Base-by-base conservation (phyloP, 2,329 filamentous ascomycete genomes). In the Pyricularia grisea region DNA sequence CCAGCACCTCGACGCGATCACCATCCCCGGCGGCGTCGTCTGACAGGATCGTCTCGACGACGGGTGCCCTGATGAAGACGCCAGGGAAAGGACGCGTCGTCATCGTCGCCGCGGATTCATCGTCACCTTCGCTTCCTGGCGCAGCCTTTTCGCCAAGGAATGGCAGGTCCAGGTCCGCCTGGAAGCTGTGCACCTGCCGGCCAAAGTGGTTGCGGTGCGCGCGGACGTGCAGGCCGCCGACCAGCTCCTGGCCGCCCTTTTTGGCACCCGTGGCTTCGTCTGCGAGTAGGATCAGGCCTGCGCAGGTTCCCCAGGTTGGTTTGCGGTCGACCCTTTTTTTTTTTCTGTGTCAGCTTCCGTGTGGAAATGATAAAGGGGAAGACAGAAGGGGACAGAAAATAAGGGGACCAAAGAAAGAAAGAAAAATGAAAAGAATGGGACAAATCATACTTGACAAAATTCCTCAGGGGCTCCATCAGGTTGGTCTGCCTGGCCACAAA, bases 131-230 rank as follows among this genome's bases (percentile, higher is more conserved):
- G 70, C 70, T 10, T 65, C 33, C 66, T 58, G 69, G 61, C 33
- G 65, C 69, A 33, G 74, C 76, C 4, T 74, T 17, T 3, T 73
- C 76, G 17, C 73, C 74, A 5, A 97, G 81, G 74, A 97, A 96
- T 0, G 90, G 88, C 28, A 97, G 81, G 17, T 90, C 80, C 36
- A 97, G 78, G 65, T 88, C 85, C 0, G 90, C 88, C 75, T 95
- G 88, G 78, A 98, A 98, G 76, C 92, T 96, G 79, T 98, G 93
- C 17, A 91, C 90, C 79, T 99, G 95, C 68, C 94, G 87, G 3
- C 95, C 95, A 76, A 97, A 99, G 78, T 97, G 93, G 76, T 98
- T 99, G 65, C 95, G 87, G 76, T 96, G 93, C 36, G 98, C 94
- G 65, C 92, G 85, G 50, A 99, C 94, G 75, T 93, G 90, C 55